Evolutionary conservation across 2,329 filamentous ascomycete genomes (phyloP), one percentile per base, ranked within the genome.

Genomic region (Rosellinia necatrix): DNA sequence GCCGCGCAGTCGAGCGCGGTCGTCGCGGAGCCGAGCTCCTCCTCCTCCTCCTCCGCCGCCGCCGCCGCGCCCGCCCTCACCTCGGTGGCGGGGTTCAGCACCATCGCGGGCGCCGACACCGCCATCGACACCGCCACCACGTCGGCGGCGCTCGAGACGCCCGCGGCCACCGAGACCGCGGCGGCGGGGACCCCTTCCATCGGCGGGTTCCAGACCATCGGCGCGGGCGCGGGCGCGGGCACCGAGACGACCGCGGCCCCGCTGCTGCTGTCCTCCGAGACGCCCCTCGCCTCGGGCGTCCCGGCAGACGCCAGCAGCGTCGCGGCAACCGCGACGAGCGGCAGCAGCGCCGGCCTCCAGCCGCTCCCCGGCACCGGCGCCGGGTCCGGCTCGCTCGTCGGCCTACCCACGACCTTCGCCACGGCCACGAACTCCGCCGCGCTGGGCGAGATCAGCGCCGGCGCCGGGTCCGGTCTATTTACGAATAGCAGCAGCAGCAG

Each of bases 191-290:
- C 22, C 1, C 29, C 57, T 15, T 53, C 53, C 6, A 34, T 61
- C 29, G 55, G 57, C 12, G 53, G 57, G 13, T 60, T 64, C 57
- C 53, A 61, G 42, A 64, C 59, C 1, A 61, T 64, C 44, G 24
- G 49, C 12, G 49, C 24, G 2, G 50, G 49, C 2, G 30, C 32
- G 3, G 30, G 7, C 25, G 49, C 52, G 1, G 43, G 25, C 6
- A 24, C 35, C 5, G 56, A 43, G 34, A 49, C 53, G 6, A 46
- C 53, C 3, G 44, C 53, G 13, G 30, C 57, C n/a, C 15, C 37
- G 13, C 37, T 35, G n/a, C 34, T n/a, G 27, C 46, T 51, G 2
- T 37, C 44, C 0, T 50, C 62, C 7, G 54, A 49, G 15, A 53
- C 57, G 8, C 47, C 61, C 22, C 57, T 60, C n/a, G 49, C 49